Percentiles rank a stretch among this genome's conserved stretches.
Conservation (phyloP, 2,329 filamentous ascomycete species). For the Teratosphaeria viscida region DNA sequence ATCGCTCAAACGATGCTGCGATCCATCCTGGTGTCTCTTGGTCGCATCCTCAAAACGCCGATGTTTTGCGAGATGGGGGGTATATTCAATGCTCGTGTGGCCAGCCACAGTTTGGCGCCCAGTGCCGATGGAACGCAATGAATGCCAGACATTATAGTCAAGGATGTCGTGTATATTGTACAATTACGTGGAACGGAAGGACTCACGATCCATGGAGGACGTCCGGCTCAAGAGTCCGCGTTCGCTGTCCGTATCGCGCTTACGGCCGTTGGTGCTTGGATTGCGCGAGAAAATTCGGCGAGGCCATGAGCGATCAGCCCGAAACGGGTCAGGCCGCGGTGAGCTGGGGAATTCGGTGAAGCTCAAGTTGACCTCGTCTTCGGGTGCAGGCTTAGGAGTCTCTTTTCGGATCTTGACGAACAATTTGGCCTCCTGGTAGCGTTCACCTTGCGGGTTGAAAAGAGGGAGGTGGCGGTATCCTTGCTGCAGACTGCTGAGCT, state of each 20-base stretch:
- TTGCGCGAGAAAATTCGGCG: conserved; percentile 34
- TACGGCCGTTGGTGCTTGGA: conserved; percentile 30
- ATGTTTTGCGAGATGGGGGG: too few species aligned
- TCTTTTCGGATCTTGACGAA: conserved; percentile 77
- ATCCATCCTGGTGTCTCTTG: not conserved
- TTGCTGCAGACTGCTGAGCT: conserved; percentile 77
- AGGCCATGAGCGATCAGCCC: conserved; percentile 28
- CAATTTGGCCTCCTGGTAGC: conserved; percentile 87
- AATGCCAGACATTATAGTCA: not conserved
- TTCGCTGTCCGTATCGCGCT: conserved; percentile 15
- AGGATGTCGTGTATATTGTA: not conserved
- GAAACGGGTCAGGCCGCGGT: conserved; percentile 21
- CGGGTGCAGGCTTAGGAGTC: conserved; percentile 18
- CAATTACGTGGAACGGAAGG: not conserved
- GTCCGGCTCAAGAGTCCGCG: conserved; percentile 20
- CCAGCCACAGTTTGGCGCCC: too few species aligned
- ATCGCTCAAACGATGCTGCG: not conserved
- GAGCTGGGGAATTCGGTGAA: conserved; percentile 15
- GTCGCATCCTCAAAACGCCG: too few species aligned
- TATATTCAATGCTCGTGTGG: too few species aligned
- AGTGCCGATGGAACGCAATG: not conserved
- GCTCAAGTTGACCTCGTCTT: conserved; percentile 18
- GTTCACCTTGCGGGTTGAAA: conserved; percentile 78
- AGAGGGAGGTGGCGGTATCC: conserved; percentile 89
- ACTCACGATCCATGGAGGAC: conserved; percentile 24